Base-by-base conservation (phyloP, 148 eudicot genomes). In the Diospyros kaki region DNA sequence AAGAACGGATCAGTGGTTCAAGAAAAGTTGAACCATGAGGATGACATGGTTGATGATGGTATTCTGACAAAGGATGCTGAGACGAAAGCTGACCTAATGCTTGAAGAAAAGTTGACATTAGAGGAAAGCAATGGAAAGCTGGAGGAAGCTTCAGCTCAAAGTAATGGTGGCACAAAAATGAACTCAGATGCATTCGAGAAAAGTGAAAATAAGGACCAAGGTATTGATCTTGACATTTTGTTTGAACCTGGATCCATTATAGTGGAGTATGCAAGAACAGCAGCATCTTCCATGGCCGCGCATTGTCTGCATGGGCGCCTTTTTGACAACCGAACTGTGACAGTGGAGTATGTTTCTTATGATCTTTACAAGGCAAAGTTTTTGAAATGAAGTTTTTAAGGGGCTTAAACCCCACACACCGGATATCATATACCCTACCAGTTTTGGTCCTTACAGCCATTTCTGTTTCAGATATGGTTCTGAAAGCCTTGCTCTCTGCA, bases 231-330 rank as follows among this genome's bases (percentile, higher is more conserved):
- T 28, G 76, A 65, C 45, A 64, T 80, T 68, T 17, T 68, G 15
- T 90, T 90, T 71, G 96, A 90, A 77, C 81, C 82, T 60, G 97
- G 97, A 65, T 79, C 85, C 75, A 81, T 94, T 11, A 73, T 90
- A 58, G 97, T 94, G 58, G 96, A 94, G 84, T 94, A 84, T 74
- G 82, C 75, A 75, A 90, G 98, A 75, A 66, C 83, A 14, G 98
- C 92, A 79, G 89, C 96, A 75, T 81, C 96, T 60, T 85, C 91
- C 71, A 78, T 85, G 81, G 98, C 98, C n/a, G 98, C 98, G 39
- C 97, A 94, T 83, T 79, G 84, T 87, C 82, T 94, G 76, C 96
- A 94, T 63, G 94, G 97, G 15, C 92, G 97, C 66, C 75, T 75
- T 43, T 94, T 87, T 72, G 92, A 90, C 58, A 83, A 87, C 41